Conservation (phyloP, 2,329 filamentous ascomycete species). For the Dactylella cylindrospora region DNA sequence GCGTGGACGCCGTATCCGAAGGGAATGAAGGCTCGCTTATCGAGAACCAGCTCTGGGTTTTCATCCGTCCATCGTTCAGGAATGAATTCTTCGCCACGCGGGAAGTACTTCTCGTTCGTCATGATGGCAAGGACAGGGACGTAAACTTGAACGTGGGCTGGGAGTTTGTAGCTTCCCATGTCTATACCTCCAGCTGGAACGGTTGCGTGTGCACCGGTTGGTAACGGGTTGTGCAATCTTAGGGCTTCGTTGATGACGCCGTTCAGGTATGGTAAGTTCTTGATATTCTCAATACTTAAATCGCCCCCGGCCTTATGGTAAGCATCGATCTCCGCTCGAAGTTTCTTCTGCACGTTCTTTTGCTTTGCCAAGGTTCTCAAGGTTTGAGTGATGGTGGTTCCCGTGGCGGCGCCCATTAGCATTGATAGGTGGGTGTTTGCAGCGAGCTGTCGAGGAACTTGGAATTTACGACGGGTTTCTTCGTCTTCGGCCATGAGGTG, state of each 20-base stretch:
- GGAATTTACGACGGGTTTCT: slow-evolving; percentile 30
- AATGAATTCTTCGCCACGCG: slow-evolving; percentile 53
- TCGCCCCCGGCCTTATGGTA: slow-evolving; percentile 26
- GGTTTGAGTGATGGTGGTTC: slow-evolving; percentile 27
- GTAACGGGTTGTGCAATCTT: slow-evolving; percentile 57
- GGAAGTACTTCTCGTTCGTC: slow-evolving; percentile 55
- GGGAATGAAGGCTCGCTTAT: slow-evolving; percentile 33
- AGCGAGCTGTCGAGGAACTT: slow-evolving; percentile 24
- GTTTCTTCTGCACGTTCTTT: slow-evolving; percentile 20
- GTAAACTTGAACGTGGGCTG: slow-evolving; percentile 54
- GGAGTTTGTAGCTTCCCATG: slow-evolving; percentile 54
- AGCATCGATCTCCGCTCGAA: slow-evolving; percentile 20
- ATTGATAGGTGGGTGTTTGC: slow-evolving; percentile 28
- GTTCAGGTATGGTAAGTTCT: slow-evolving; percentile 57
- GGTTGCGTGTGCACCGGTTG: slow-evolving; percentile 57
- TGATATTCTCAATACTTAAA: slow-evolving; percentile 20
- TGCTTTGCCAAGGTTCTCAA: slow-evolving; percentile 12
- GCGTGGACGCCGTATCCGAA: slow-evolving; percentile 29
- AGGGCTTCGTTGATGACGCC: slow-evolving; percentile 60
- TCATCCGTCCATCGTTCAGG: slow-evolving; percentile 55
- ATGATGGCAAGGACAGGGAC: slow-evolving; percentile 56
- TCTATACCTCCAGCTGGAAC: slow-evolving; percentile 56
- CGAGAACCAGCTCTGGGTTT: slow-evolving; percentile 15
- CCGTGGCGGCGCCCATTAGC: slow-evolving; percentile 14
- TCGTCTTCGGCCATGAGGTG: slow-evolving; percentile 25